Conservation (phyloP, 2,329 filamentous ascomycete genomes). For the Moelleriella libera region DNA sequence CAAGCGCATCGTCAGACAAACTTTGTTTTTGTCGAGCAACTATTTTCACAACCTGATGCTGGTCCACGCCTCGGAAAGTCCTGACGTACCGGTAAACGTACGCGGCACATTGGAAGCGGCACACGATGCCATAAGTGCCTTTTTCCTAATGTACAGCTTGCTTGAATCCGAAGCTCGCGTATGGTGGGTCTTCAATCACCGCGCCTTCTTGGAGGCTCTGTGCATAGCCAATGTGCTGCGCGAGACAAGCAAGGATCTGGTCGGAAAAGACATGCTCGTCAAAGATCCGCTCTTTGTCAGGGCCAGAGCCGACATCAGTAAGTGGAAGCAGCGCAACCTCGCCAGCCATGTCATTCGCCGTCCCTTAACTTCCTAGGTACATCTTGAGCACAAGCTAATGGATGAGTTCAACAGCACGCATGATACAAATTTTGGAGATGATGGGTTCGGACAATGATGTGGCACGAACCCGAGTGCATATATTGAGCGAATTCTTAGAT, state of each 20-base stretch:
- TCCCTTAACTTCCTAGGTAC: no score
- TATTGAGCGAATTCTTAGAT: conserved; percentile 38
- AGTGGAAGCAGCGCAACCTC: conserved; percentile 12
- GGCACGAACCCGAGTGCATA: conserved; percentile 42
- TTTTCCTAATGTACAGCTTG: conserved; percentile 58
- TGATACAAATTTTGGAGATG: conserved; percentile 49
- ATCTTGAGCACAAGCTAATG: not conserved
- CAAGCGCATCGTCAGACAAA: conserved; percentile 57
- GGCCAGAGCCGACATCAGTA: conserved; percentile 46
- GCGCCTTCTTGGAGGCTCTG: conserved; percentile 63
- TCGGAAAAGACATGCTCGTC: conserved; percentile 27
- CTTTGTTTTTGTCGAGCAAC: conserved; percentile 66
- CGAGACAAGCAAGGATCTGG: conserved; percentile 32
- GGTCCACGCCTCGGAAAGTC: conserved; percentile 56
- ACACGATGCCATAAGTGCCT: conserved; percentile 58
- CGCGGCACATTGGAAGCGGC: conserved; percentile 60
- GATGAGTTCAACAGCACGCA: conserved; percentile 28
- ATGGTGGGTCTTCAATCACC: conserved; percentile 77
- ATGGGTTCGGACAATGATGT: conserved; percentile 47
- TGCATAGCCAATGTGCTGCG: conserved; percentile 50
- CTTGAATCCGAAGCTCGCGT: conserved; percentile 60
- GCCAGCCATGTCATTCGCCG: not conserved
- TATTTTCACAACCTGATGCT: conserved; percentile 76
- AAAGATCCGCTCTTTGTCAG: conserved; percentile 46
- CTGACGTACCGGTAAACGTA: conserved; percentile 49